phyloP scores from a whole-genome alignment of 257 asterid species.

The Solanum paucissectum region DNA sequence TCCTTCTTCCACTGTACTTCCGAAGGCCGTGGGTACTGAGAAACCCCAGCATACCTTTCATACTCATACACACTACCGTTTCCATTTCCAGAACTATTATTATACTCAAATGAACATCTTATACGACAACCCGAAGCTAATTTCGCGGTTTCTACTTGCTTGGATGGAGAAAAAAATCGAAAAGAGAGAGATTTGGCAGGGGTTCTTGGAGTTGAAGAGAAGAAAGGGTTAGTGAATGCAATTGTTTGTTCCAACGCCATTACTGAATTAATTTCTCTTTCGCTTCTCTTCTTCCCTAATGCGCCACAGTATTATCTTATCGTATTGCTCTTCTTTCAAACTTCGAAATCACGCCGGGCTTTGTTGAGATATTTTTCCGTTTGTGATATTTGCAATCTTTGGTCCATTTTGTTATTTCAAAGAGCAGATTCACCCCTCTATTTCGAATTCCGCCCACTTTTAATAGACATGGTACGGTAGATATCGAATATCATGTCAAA shows the following conservation, averaged over 20 bases:
- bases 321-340: not conserved
- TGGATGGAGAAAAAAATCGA: not conserved
- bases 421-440: not conserved
- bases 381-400: not conserved
- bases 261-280: not conserved
- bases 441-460: not conserved
- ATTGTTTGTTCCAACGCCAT: constrained; percentile 12
- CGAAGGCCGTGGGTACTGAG: constrained; percentile 23
- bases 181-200: not conserved
- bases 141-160: not conserved
- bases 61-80: not conserved
- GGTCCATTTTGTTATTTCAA: not conserved
- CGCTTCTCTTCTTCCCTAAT: not conserved
- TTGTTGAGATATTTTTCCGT: not conserved
- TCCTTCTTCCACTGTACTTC: constrained; percentile 46
- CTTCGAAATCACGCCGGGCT: not conserved
- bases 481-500: too few species aligned
- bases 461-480: rapidly evolving
- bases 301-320: not conserved
- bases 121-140: constrained; percentile 5
- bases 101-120: constrained; percentile 18
- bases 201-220: not conserved
- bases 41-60: not conserved
- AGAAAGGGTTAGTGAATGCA: not conserved
- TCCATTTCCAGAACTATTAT: not conserved